Conservation (phyloP, 306 rosid species). For the Quercus variabilis region DNA sequence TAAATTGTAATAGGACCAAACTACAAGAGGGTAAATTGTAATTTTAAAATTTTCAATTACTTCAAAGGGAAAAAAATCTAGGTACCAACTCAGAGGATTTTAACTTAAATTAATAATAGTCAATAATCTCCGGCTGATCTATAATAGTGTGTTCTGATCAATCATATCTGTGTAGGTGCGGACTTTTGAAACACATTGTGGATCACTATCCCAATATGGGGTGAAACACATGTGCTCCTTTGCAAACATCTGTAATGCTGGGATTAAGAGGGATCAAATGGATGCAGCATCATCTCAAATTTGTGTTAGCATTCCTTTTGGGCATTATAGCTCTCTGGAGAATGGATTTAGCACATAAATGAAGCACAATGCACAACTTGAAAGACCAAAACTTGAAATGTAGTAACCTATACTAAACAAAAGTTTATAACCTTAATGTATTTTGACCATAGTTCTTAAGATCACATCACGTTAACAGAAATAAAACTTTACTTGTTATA, state of each 20-base stretch:
- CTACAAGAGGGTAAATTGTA: too few relatives aligned
- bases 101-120: too few relatives aligned
- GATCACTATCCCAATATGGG: constrained; percentile 91
- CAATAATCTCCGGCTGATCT: neutral
- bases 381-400: constrained; percentile 2
- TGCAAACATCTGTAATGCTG: constrained; percentile 87
- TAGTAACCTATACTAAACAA: constrained; percentile 1
- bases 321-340: constrained; percentile 77
- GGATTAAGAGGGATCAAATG: constrained; percentile 64
- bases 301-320: constrained; percentile 56
- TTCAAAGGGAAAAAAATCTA: too few relatives aligned
- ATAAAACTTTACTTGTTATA: neutral
- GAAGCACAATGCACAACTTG: neutral
- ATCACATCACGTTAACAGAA: constrained; percentile 37
- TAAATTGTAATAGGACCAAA: too few relatives aligned
- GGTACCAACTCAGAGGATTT: too few relatives aligned
- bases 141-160: neutral
- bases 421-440: constrained; percentile 6
- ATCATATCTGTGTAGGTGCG: constrained; percentile 53
- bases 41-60: too few relatives aligned
- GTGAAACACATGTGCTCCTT: constrained; percentile 96
- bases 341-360: constrained; percentile 73
- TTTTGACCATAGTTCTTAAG: constrained; percentile 1
- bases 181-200: constrained; percentile 84
- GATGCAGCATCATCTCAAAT: constrained; percentile 80